A percentile compares a stretch with the other conserved stretches of the same genome.
phyloP scores from a whole-genome alignment of 768 basidiomycete species.

The Leccinum fibrillosum region DNA sequence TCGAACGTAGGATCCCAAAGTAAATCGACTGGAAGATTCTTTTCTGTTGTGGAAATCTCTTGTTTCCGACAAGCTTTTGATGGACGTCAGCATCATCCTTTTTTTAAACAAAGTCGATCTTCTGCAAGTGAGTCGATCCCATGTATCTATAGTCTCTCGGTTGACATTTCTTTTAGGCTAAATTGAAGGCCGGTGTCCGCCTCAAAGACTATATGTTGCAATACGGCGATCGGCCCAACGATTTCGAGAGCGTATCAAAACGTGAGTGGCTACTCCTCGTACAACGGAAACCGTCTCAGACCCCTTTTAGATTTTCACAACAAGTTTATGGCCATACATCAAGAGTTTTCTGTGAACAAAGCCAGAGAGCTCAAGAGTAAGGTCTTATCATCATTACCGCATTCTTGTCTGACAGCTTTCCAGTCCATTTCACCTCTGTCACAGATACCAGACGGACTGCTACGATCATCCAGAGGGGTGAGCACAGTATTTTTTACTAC shows the following conservation, averaged over 20 bases:
- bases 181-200: slow-evolving; percentile 73
- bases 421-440: slow-evolving; percentile 79
- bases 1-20: slow-evolving; percentile 53
- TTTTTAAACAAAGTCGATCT: slow-evolving; percentile 84
- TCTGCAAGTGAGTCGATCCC: slow-evolving; percentile 47
- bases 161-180: slow-evolving; percentile 42
- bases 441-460: slow-evolving; percentile 75
- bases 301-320: slow-evolving; percentile 59
- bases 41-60: slow-evolving; percentile 71
- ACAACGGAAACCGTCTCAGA: neutral
- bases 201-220: slow-evolving; percentile 65
- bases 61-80: slow-evolving; percentile 69
- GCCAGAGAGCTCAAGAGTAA: slow-evolving; percentile 70
- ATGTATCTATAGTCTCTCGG: neutral
- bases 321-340: slow-evolving; percentile 71
- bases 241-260: slow-evolving; percentile 71
- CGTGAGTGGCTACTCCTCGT: slow-evolving; percentile 44
- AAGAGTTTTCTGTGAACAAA: slow-evolving; percentile 63
- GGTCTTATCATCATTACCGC: slow-evolving; percentile 19
- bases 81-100: slow-evolving; percentile 72
- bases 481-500: slow-evolving; percentile 18
- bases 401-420: slow-evolving; percentile 7
- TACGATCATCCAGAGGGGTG: slow-evolving; percentile 72
- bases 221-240: slow-evolving; percentile 75
- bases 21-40: slow-evolving; percentile 81